Evolutionary conservation across 2,329 filamentous ascomycete species (phyloP), one percentile per base, ranked within the genome.

Genomic region (Aspergillaceae sp.): DNA sequence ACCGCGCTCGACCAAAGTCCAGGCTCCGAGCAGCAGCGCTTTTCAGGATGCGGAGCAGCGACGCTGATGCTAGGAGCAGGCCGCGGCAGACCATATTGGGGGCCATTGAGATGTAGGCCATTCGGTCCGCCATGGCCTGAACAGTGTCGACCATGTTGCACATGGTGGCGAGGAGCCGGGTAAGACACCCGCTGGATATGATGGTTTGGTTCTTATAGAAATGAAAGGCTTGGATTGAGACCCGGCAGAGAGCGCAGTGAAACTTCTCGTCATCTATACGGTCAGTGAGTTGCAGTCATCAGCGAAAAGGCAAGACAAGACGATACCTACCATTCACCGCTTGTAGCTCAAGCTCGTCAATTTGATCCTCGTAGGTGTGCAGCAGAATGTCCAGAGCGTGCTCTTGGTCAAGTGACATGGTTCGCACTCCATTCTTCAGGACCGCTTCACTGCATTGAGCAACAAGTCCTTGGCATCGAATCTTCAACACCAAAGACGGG

Each of bases 31-130:
- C 49, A 38, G 60, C 51, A 2, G 56, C 54, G 5, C 61, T 63
- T 48, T 71, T 71, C n/a, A 70, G 51, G 9, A 71, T 60, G 4
- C 68, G 61, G 2, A 70, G 52, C 2, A 71, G 54, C 1, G 58
- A 48, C 1, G 56, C 54, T 7, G 61, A 58, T 5, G 66, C 59
- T 2, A 67, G 42, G 11, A 67, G 54, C 1, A 68, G 28, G 5
- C 50, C 59, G 19, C 2, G 19, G 19, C 19, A 26, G 60, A 63
- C 10, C 51, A 49, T 7, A 67, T 52, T 33, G 62, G 64, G 64
- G 3, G 51, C 50, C 34, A 59, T 56, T 1, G 55, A 48, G 1
- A 64, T 46, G 11, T 47, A 47, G 3, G 49, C 49, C 5, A 57
- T 49, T 7, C 46, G 51, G 38, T 56, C 52, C 2, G 45, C 49